These are phyloP conservation scores for Bonia amplexicaulis DNA, from an alignment of 176 grass and related monocot genomes.

Conservation along the genomic window DNA sequence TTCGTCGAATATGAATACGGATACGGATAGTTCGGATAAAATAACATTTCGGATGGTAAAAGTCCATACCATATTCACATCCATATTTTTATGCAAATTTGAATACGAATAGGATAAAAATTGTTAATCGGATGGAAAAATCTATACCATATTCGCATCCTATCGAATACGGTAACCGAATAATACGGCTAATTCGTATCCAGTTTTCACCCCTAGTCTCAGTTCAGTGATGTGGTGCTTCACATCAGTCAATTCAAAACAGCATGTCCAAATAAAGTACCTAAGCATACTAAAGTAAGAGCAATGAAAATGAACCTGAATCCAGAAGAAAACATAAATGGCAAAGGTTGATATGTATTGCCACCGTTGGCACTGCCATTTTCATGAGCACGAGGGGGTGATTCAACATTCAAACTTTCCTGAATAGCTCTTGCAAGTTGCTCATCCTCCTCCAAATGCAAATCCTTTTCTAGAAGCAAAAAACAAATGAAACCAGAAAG, in stretches of 20 bases:
- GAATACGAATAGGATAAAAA: too few species aligned
- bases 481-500: conserved; percentile 24
- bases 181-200: too few species aligned
- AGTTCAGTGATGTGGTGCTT: conserved; percentile 1
- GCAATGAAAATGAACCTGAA: conserved; percentile 54
- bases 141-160: too few species aligned
- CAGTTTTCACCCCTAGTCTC: too few species aligned
- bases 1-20: too few species aligned
- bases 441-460: conserved; percentile 89
- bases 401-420: conserved; percentile 81
- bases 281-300: background rate
- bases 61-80: too few species aligned
- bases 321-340: conserved; percentile 70
- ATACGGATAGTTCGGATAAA: too few species aligned
- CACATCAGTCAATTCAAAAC: conserved; percentile 10
- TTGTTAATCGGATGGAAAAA: too few species aligned
- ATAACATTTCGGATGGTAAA: too few species aligned
- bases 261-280: conserved; percentile 9
- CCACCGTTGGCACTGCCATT: conserved; percentile 44
- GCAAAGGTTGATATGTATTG: conserved; percentile 52
- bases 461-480: conserved; percentile 52
- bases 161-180: too few species aligned
- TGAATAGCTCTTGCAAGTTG: conserved; percentile 96
- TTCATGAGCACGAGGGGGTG: conserved; percentile 48
- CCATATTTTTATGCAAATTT: too few species aligned